Percentiles rank a stretch among this genome's conserved stretches.
Conservation (phyloP, 2,329 filamentous ascomycete species). For the Chalaropsis ovoidea region DNA sequence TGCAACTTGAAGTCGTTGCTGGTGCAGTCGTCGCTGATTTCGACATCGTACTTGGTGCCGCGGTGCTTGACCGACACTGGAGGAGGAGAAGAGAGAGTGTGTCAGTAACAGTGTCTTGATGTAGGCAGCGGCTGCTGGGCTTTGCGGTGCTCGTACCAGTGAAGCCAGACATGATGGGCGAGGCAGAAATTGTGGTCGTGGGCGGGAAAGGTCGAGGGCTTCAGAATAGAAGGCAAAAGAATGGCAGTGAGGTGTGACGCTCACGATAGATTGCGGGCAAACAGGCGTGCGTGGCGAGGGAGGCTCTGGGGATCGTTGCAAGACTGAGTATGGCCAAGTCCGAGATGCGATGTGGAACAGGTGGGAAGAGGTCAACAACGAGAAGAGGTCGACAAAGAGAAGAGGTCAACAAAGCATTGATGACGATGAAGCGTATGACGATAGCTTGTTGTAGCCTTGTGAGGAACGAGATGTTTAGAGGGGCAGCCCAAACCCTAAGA, state of each 20-base stretch:
- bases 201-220: not conserved
- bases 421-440: slow-evolving; percentile 6
- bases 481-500: not conserved
- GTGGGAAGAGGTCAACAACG: not conserved
- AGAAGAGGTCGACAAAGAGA: not conserved
- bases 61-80: slow-evolving; percentile 87
- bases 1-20: slow-evolving; percentile 95
- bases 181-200: not conserved
- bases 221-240: not conserved
- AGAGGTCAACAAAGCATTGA: not conserved
- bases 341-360: not conserved
- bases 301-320: not conserved
- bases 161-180: slow-evolving; percentile 1
- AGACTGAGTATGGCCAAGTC: not conserved
- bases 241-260: not conserved
- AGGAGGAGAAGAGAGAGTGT: not conserved
- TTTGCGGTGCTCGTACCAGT: slow-evolving; percentile 11
- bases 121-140: not conserved
- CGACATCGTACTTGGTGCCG: slow-evolving; percentile 89
- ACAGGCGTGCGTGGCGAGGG: no score
- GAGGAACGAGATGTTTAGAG: not conserved
- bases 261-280: no score
- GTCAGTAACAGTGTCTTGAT: not conserved
- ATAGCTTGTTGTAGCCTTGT: slow-evolving; percentile 22
- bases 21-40: slow-evolving; percentile 71